These are phyloP conservation scores for Eucalyptus pumila DNA, from an alignment of 345 rosid genomes.

Conservation along the genomic window DNA sequence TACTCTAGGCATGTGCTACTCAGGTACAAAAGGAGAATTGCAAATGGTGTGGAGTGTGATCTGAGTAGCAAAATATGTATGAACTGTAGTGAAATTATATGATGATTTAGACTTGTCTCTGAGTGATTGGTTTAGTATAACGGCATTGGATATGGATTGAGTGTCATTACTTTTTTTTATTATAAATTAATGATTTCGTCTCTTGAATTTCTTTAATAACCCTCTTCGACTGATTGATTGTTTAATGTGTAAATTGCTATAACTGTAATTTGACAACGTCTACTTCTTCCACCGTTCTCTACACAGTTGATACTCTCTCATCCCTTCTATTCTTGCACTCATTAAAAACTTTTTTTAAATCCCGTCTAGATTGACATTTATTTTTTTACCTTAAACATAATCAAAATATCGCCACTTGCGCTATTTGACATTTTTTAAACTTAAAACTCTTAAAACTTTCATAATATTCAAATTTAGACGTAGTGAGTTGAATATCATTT, in stretches of 20 bases:
- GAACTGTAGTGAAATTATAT: background rate
- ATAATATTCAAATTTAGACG: background rate
- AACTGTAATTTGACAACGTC: background rate
- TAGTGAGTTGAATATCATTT: background rate
- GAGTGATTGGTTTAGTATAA: background rate
- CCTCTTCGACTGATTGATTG: rapidly evolving
- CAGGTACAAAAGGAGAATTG: background rate
- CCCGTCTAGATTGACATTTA: background rate
- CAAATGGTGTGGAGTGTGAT: background rate
- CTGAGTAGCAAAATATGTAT: background rate
- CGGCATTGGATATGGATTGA: background rate
- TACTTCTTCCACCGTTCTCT: background rate
- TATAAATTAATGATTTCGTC: background rate
- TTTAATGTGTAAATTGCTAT: background rate
- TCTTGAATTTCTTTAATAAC: background rate
- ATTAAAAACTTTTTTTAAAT: background rate
- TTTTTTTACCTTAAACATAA: background rate
- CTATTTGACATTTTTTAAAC: background rate
- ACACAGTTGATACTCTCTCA: background rate
- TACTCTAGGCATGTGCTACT: background rate
- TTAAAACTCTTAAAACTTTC: background rate
- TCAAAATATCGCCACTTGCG: background rate
- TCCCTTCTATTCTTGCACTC: background rate
- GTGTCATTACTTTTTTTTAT: background rate
- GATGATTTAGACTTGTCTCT: rapidly evolving